A percentile compares a stretch with the other conserved stretches of the same genome.
phyloP scores from a whole-genome alignment of 176 grass and related monocot species.

The Microstegium vimineum region DNA sequence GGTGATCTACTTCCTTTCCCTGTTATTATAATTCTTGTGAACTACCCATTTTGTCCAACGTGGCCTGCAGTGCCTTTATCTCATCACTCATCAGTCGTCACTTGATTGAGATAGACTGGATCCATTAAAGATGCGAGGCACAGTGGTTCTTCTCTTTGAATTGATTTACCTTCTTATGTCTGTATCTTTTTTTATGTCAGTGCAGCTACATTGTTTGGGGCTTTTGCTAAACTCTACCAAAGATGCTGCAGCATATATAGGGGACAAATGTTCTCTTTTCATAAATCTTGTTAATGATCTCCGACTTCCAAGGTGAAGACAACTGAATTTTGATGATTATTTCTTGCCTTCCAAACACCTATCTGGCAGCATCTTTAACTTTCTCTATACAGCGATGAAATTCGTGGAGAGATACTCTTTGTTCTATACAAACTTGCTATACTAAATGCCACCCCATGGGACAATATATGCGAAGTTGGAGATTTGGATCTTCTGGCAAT shows the following conservation, averaged over 20 bases:
- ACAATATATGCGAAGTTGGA: conserved; percentile 39
- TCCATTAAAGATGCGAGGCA: conserved; percentile 15
- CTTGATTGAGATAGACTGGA: conserved; percentile 6
- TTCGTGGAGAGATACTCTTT: conserved; percentile 84
- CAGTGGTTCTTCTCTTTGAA: conserved; percentile 23
- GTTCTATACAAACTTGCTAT: conserved; percentile 77
- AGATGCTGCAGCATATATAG: conserved; percentile 55
- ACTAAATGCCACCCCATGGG: conserved; percentile 69
- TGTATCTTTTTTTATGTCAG: conserved; percentile 26
- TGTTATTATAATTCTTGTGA: conserved; percentile 19
- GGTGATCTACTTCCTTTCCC: conserved; percentile 6
- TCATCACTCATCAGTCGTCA: background rate
- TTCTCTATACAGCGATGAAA: conserved; percentile 70
- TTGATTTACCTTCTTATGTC: conserved; percentile 21
- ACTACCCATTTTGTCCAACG: conserved; percentile 1
- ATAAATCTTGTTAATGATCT: conserved; percentile 72
- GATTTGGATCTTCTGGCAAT: conserved; percentile 35
- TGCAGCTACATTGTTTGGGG: conserved; percentile 84
- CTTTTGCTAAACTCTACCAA: conserved; percentile 57
- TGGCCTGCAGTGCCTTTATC: conserved; percentile 13
- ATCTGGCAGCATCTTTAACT: conserved; percentile 22
- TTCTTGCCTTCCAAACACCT: background rate
- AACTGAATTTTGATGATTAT: conserved; percentile 18
- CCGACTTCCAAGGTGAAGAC: conserved; percentile 71
- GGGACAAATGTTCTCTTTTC: conserved; percentile 64